Percentiles rank a stretch among this genome's conserved stretches.
Conservation (phyloP, 352 stramenopile species). For the Phytophthora lateralis region DNA sequence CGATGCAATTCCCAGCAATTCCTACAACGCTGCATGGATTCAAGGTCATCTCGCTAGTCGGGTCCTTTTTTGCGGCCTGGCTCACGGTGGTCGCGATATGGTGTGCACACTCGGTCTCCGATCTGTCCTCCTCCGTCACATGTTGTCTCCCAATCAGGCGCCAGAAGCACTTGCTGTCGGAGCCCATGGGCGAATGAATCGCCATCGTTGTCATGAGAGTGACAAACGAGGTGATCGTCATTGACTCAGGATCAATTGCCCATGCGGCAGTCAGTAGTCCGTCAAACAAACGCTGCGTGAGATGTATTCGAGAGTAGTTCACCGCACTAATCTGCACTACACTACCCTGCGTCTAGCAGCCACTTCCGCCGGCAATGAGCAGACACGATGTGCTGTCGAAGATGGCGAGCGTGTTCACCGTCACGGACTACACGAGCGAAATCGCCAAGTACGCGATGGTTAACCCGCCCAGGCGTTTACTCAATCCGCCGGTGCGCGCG, state of each 20-base stretch:
- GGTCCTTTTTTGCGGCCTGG: neutral
- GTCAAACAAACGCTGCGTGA: neutral
- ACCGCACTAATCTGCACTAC: neutral
- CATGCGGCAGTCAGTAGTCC: neutral
- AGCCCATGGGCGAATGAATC: neutral
- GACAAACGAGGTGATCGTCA: neutral
- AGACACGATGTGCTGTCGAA: slow-evolving; percentile 5
- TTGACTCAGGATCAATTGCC: too few species aligned
- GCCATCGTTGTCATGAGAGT: neutral
- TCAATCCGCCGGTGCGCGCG: neutral
- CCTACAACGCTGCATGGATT: neutral
- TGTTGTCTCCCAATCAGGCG: neutral
- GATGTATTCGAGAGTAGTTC: neutral
- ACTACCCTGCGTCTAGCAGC: neutral
- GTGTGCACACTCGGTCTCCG: neutral
- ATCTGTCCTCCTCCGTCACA: neutral
- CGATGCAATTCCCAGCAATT: too few species aligned
- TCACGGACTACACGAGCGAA: neutral
- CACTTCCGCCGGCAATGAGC: neutral
- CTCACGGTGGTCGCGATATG: neutral
- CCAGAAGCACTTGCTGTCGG: neutral
- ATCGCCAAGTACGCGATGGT: slow-evolving; percentile 1
- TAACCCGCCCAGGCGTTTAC: neutral
- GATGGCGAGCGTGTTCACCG: slow-evolving; percentile 1
- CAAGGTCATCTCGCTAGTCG: neutral